Conservation (phyloP, 2,329 filamentous ascomycete genomes). For the Alternaria viburni region DNA sequence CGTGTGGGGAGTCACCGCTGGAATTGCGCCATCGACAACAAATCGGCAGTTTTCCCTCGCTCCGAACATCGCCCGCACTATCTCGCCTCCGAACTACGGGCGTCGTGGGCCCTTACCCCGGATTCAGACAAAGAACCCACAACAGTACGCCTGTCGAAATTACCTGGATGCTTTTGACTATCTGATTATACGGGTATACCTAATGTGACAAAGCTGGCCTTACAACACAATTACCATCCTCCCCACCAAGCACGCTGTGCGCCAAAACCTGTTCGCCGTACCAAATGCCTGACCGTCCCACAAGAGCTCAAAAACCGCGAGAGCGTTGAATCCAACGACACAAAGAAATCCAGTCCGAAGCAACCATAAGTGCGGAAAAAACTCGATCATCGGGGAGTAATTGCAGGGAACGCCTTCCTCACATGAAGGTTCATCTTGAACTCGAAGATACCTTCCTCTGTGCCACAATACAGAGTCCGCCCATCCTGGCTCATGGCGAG, state of each 20-base stretch:
- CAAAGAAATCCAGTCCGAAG: background rate
- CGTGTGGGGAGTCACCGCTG: constrained; percentile 43
- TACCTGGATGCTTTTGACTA: background rate
- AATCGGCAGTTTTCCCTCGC: constrained; percentile 32
- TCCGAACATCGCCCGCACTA: constrained; percentile 27
- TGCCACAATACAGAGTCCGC: constrained; percentile 54
- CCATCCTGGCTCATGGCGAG: constrained; percentile 58
- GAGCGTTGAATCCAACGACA: background rate
- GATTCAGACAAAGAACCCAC: constrained; percentile 19
- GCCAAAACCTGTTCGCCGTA: constrained; percentile 6
- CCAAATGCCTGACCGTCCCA: constrained; percentile 4
- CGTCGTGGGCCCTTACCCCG: constrained; percentile 24
- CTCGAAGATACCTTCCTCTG: constrained; percentile 77
- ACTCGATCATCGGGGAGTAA: constrained; percentile 44
- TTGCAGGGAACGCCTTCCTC: constrained; percentile 59
- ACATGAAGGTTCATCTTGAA: constrained; percentile 69
- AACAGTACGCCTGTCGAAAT: background rate
- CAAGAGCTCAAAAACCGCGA: background rate
- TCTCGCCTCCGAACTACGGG: constrained; percentile 6
- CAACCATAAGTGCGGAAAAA: background rate
- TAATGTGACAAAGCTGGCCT: background rate
- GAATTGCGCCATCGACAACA: constrained; percentile 40
- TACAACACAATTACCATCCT: constrained; percentile 4
- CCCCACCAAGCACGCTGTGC: background rate
- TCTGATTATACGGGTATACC: constrained; percentile 11